Base-by-base conservation (phyloP, 768 basidiomycete species). In the Butyriboletus loyo region DNA sequence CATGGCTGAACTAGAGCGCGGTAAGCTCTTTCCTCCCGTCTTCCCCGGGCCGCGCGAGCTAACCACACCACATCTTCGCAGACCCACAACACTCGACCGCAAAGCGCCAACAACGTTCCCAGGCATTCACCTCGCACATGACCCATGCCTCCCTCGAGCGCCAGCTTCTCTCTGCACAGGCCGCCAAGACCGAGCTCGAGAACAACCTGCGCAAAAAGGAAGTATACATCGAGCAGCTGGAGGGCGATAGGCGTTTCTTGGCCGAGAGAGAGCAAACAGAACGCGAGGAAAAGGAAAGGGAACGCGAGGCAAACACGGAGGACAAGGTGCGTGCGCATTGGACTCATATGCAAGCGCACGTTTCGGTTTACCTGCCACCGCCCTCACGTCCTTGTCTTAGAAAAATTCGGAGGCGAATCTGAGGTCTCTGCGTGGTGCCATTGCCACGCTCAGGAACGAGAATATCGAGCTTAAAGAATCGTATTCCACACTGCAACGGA, bases 261-360 rank as follows among this genome's bases (percentile, higher is more conserved):
- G 73, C 84, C 0, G 86, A 89, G 55, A 68, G 84, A 4, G 89
- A 90, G 65, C 73, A 77, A 44, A 81, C 84, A 34, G 87, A 89
- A 54, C 72, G 81, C 22, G 81, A 84, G 52, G 86, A 85, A 66
- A 86, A 81, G 66, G 84, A 88, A 51, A 66, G 66, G 10, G 81
- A 87, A 49, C 73, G 78, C 15, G 66, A 62, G 4, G 77, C 76
- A 34, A 70, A 72, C 47, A 75, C 77, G 5, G 76, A 80, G 52
- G 83, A 85, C 55, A 87, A 84, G 77, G 89, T 88, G 45, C 37
- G 76, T 70, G 21, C 66, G 14, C 42, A 14, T 53, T 15, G 25
- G 28, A 3, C 34, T 10, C 5, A 41, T 17, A 19, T 40, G 42
- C 54, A 7, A 28, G 22, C 30, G 10, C 46, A 49, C 46, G 21